phyloP scores from a whole-genome alignment of 2,329 filamentous ascomycete genomes.

The Phialocephala subalpina region DNA sequence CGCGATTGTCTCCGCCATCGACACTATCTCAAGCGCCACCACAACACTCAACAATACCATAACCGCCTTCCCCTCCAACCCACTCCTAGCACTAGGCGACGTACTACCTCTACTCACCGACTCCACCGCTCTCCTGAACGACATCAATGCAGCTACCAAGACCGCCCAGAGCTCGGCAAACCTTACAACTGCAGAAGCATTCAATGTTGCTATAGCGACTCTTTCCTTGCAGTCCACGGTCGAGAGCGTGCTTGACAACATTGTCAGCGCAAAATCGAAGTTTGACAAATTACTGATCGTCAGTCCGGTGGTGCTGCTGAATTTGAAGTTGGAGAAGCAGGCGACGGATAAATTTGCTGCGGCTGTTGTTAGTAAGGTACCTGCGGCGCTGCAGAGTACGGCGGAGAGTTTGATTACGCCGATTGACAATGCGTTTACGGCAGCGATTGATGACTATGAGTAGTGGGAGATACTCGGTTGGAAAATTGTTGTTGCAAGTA shows the following conservation, averaged over 20 bases:
- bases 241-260: constrained; percentile 52
- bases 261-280: constrained; percentile 47
- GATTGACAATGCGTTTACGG: constrained; percentile 64
- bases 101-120: constrained; percentile 47
- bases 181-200: constrained; percentile 50
- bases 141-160: constrained; percentile 50
- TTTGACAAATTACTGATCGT: constrained; percentile 51
- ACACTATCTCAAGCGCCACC: constrained; percentile 32
- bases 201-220: constrained; percentile 49
- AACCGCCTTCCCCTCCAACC: constrained; percentile 16
- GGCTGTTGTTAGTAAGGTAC: constrained; percentile 31
- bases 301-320: constrained; percentile 52
- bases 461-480: too few species aligned
- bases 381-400: constrained; percentile 17
- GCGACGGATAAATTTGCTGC: constrained; percentile 45
- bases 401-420: constrained; percentile 45
- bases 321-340: constrained; percentile 50
- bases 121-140: constrained; percentile 49
- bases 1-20: constrained; percentile 35
- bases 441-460: constrained; percentile 45
- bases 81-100: constrained; percentile 25
- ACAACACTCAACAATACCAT: constrained; percentile 34
- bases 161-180: constrained; percentile 47
- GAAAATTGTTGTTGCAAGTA: too few species aligned
- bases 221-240: constrained; percentile 57